Evolutionary conservation across 805 yeast species (phyloP).

Genomic region (Candida michaelii): DNA sequence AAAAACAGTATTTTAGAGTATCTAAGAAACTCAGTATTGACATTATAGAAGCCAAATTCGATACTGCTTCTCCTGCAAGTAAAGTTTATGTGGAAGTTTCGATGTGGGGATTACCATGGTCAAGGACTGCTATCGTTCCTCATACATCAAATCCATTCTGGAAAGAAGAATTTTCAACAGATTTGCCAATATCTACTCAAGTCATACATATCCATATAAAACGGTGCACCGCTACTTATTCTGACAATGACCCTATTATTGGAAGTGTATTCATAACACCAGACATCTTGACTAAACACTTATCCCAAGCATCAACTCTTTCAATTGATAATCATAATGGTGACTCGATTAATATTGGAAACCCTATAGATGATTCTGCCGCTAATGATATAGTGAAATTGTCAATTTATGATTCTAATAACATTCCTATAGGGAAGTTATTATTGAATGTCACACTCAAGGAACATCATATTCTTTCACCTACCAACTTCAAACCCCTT

Average conservation of each 20-base stretch:
- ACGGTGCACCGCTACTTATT: constrained; percentile 20
- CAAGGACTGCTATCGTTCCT: constrained; percentile 66
- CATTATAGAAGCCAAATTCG: constrained; percentile 64
- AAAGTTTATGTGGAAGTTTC: constrained; percentile 66
- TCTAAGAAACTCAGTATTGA: constrained; percentile 55
- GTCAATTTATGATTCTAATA: constrained; percentile 42
- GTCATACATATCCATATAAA: constrained; percentile 51
- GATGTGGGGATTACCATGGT: constrained; percentile 76
- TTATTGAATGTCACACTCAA: constrained; percentile 49
- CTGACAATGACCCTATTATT: constrained; percentile 37
- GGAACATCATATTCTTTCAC: constrained; percentile 60
- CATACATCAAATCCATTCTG: constrained; percentile 64
- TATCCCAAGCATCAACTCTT: constrained; percentile 34
- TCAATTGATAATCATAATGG: constrained; percentile 24
- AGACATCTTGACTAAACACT: constrained; percentile 42
- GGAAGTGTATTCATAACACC: constrained; percentile 60
- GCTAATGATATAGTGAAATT: constrained; percentile 42
- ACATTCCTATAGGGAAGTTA: constrained; percentile 56
- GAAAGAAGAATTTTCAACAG: constrained; percentile 74
- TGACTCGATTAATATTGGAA: constrained; percentile 22
- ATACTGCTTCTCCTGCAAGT: constrained; percentile 20
- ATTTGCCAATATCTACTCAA: constrained; percentile 56
- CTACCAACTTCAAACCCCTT: constrained; percentile 57
- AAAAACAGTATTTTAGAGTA: constrained; percentile 46
- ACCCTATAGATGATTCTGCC: constrained; percentile 6